These are phyloP conservation scores for Globomyces pollinis-pini DNA, from an alignment of 192 early-diverging fungal genomes.

Conservation along the genomic window DNA sequence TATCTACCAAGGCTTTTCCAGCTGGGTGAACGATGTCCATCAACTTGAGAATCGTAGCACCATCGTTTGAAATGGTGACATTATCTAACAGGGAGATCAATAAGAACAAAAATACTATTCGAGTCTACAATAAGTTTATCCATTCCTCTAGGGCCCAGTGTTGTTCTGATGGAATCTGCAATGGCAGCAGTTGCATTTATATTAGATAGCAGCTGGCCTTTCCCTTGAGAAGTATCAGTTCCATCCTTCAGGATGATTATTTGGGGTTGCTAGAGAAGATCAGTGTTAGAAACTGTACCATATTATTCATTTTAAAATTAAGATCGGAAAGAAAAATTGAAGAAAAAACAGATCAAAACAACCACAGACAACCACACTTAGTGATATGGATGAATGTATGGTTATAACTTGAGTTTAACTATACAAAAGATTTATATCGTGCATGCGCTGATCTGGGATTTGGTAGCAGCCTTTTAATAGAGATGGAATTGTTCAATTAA, in stretches of 20 bases:
- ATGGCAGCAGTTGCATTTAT: conserved; percentile 92
- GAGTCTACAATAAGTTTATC: conserved; percentile 97
- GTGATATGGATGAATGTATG: no score
- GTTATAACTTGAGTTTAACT: no score
- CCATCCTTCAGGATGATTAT: conserved; percentile 99
- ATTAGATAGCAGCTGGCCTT: conserved; percentile 95
- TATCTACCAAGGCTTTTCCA: conserved; percentile 95
- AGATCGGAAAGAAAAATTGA: no score
- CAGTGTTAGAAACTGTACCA: no score
- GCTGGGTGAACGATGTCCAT: conserved; percentile 98
- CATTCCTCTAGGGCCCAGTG: conserved; percentile 97
- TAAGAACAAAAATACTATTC: conserved; percentile 48
- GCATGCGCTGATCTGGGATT: no score
- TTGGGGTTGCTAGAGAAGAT: conserved; percentile 81
- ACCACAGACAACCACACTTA: no score
- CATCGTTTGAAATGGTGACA: conserved; percentile 98
- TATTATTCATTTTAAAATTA: no score
- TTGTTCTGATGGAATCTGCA: conserved; percentile 92
- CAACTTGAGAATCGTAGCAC: conserved; percentile 96
- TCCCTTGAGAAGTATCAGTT: conserved; percentile 96
- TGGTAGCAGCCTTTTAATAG: no score
- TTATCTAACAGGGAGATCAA: conserved; percentile 53
- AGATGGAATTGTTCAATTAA: no score
- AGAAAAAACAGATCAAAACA: no score
- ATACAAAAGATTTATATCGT: no score